Evolutionary conservation across 371 early-diverging fungal genomes (phyloP).

Genomic region (Mitosporidium daphniae): DNA sequence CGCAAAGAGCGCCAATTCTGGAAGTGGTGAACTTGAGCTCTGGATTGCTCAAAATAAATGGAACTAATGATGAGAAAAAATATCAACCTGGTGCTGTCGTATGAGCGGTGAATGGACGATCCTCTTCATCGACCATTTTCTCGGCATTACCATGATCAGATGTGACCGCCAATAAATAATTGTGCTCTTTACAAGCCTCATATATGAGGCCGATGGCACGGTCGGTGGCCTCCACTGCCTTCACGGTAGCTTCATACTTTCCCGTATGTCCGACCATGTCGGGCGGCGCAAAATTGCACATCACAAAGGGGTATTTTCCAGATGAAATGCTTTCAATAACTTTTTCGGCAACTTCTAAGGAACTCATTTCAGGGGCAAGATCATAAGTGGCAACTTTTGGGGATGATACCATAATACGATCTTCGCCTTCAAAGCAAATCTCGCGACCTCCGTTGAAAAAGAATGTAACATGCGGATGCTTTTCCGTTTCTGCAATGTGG

Average conservation of each 20-base stretch:
- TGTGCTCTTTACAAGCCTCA: constrained; percentile 45
- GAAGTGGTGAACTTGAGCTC: constrained; percentile 8
- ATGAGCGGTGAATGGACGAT: constrained; percentile 70
- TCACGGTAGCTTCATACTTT: constrained; percentile 50
- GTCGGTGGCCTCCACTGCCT: constrained; percentile 75
- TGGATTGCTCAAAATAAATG: constrained; percentile 41
- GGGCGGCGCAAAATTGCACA: constrained; percentile 97
- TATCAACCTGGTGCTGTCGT: constrained; percentile 14
- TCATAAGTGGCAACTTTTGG: constrained; percentile 92
- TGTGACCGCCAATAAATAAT: constrained; percentile 70
- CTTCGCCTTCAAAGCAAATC: constrained; percentile 40
- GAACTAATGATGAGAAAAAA: constrained; percentile 16
- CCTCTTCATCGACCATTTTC: constrained; percentile 64
- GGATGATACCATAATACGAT: constrained; percentile 49
- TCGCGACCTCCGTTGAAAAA: constrained; percentile 98
- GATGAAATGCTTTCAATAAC: constrained; percentile 7
- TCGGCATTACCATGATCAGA: constrained; percentile 99
- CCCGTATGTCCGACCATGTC: constrained; percentile 94
- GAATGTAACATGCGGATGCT: constrained; percentile 99
- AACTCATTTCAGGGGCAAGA: constrained; percentile 71
- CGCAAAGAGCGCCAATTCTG: constrained; percentile 37
- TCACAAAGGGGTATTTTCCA: constrained; percentile 39
- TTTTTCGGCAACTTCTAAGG: constrained; percentile 41
- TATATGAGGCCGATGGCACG: constrained; percentile 61
- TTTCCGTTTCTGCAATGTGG: constrained; percentile 91